Evolutionary conservation across 345 rosid genomes (phyloP), one percentile per base, ranked within the genome.

Genomic region (Durio zibethinus): DNA sequence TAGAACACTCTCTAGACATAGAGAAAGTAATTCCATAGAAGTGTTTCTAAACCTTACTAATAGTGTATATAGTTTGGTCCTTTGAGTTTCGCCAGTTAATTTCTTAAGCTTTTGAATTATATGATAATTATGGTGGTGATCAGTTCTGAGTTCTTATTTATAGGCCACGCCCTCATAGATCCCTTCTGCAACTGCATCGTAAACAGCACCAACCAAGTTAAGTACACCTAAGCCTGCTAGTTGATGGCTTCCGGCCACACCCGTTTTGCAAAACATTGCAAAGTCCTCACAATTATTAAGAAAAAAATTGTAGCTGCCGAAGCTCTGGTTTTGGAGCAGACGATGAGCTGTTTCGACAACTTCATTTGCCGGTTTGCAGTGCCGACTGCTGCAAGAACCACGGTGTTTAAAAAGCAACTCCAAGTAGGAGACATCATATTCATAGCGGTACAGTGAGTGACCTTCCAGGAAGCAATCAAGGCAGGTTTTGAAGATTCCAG

Each of bases 401-500:
- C 10, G 10, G 56, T 20, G 43, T 27, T 4, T 18, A n/a, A 14
- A 25, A 27, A 9, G 1, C 1, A 25, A 33, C 16, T 45, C 14
- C 23, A 10, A 27, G 57, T n/a, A 18, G 2, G 71, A 43, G 43
- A 65, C 69, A 23, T 35, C 27, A 9, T 65, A 65, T 20, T 65
- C 8, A 14, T n/a, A 65, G 57, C 14, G 38, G 40, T 50, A 47
- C 23, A 70, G 43, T 5, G 48, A 65, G 8, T 65, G 71, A n/a
- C 75, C 45, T 9, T 18, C 2, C 4, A 72, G 60, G 75, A 71
- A 78, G 70, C 75, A 77, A 35, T 77, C 62, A 3, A 69, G 70
- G 8, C 70, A 71, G 0, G 61, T 69, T 47, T 35, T 56, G 36
- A 78, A 7, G 2, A 50, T 35, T 23, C 76, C 61, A 0, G 5